These are phyloP conservation scores for Myriosclerotinia duriaeana DNA, from an alignment of 2,329 filamentous ascomycete species.

Conservation along the genomic window DNA sequence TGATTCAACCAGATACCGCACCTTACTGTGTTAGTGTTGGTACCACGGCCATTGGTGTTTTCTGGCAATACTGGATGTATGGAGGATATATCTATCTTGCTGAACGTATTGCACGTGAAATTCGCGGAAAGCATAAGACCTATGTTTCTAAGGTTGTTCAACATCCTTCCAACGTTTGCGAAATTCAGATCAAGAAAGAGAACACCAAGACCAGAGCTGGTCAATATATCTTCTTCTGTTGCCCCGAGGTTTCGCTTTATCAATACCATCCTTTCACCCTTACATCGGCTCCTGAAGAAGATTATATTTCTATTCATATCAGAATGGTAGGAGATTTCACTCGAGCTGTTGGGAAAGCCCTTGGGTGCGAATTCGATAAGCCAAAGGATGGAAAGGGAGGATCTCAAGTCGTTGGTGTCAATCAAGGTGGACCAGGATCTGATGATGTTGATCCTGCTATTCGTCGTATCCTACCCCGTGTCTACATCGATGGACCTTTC, in stretches of 20 bases:
- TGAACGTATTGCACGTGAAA: constrained; percentile 75
- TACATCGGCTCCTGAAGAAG: constrained; percentile 83
- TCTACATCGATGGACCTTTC: constrained; percentile 83
- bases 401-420: constrained; percentile 70
- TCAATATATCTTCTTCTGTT: constrained; percentile 88
- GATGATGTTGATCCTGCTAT: constrained; percentile 67
- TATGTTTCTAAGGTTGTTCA: constrained; percentile 88
- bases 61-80: constrained; percentile 90
- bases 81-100: constrained; percentile 76
- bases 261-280: constrained; percentile 87
- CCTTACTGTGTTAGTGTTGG: constrained; percentile 73
- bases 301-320: constrained; percentile 86
- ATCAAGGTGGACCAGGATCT: constrained; percentile 50
- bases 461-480: constrained; percentile 70
- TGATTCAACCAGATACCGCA: constrained; percentile 81
- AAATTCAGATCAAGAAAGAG: constrained; percentile 91
- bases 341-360: constrained; percentile 62
- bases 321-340: constrained; percentile 83
- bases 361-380: constrained; percentile 73
- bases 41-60: constrained; percentile 67
- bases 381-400: constrained; percentile 48
- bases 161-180: constrained; percentile 83
- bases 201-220: constrained; percentile 77
- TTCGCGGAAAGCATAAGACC: constrained; percentile 78
- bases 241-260: constrained; percentile 81